Evolutionary conservation across 2,329 filamentous ascomycete species (phyloP), one percentile per base, ranked within the genome.

Genomic region (Elsinoe perseae): DNA sequence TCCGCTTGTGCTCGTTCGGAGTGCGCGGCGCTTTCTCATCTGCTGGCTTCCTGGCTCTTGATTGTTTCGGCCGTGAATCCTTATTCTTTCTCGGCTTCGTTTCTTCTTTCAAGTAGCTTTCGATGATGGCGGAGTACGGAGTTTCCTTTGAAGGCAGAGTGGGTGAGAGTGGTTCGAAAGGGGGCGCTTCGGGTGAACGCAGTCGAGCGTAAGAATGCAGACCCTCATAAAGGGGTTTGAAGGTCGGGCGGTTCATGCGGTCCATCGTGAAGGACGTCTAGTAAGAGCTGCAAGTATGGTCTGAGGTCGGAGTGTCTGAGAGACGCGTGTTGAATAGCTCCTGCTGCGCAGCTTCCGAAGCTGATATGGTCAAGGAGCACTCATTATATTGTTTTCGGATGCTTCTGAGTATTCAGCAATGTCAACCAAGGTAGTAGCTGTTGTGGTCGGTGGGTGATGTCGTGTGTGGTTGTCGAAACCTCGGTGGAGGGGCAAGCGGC

Each of bases 131-230:
- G 28, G 42, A 66, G 63, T 63, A 69, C 56, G 60, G 62, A 34
- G 68, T 67, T 56, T 70, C 68, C 48, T 67, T 53, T 7, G 66
- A 63, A 23, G 56, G 58, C 4, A 62, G 62, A 59, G 59, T 63
- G 54, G 60, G 60, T 50, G 69, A 70, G 18, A 71, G 61, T 27
- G 69, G 68, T 54, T 72, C 69, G 50, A 63, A 67, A 21, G 61
- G 58, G 38, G 62, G 62, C 32, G 68, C 67, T 14, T 40, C 52
- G 3, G 69, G 69, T 25, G 69, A 65, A 7, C 67, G 63, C 6
- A 67, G 66, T 48, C 69, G 61, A 18, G 60, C 58, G 44, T 36
- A 46, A 4, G 52, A 25, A 25, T 42, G 23, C 23, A 27, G 52
- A 5, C 50, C 34, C 4, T 18, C 58, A 7, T 54, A 52, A 2